Conservation (phyloP, 176 grass and related monocot species). For the Phoenix dactylifera region DNA sequence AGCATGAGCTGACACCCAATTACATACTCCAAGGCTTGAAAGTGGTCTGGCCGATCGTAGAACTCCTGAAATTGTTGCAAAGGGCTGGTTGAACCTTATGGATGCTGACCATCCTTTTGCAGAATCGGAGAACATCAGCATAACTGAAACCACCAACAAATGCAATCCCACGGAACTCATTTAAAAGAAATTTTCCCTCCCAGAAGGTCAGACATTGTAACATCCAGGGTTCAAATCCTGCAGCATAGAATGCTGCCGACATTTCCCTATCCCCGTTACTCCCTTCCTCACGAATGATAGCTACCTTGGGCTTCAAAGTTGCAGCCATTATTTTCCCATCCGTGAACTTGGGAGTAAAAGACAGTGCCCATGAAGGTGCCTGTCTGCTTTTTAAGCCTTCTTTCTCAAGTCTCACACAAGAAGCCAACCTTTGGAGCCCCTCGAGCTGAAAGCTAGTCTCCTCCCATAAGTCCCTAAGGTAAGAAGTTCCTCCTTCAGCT, state of each 20-base stretch:
- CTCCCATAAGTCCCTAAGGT: conserved; percentile 86
- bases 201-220: conserved; percentile 78
- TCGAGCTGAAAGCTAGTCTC: conserved; percentile 91
- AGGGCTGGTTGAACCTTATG: conserved; percentile 80
- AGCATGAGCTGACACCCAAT: conserved; percentile 87
- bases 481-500: conserved; percentile 62
- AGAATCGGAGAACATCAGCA: conserved; percentile 77
- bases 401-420: conserved; percentile 84
- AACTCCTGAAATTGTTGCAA: conserved; percentile 74
- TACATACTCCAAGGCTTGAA: conserved; percentile 97
- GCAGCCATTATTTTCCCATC: conserved; percentile 43
- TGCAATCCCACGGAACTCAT: conserved; percentile 55
- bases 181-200: conserved; percentile 38
- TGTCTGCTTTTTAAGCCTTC: conserved; percentile 63
- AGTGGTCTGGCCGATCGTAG: conserved; percentile 61
- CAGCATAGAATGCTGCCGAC: conserved; percentile 73
- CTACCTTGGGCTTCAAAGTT: conserved; percentile 68
- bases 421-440: conserved; percentile 58
- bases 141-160: conserved; percentile 99
- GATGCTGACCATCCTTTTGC: conserved; percentile 92
- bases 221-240: conserved; percentile 88
- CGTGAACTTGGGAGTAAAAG: conserved; percentile 60
- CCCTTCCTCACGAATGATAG: conserved; percentile 92
- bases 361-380: conserved; percentile 57
- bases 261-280: conserved; percentile 93